phyloP scores from a whole-genome alignment of 176 grass and related monocot species.

The Oryza australiensis region DNA sequence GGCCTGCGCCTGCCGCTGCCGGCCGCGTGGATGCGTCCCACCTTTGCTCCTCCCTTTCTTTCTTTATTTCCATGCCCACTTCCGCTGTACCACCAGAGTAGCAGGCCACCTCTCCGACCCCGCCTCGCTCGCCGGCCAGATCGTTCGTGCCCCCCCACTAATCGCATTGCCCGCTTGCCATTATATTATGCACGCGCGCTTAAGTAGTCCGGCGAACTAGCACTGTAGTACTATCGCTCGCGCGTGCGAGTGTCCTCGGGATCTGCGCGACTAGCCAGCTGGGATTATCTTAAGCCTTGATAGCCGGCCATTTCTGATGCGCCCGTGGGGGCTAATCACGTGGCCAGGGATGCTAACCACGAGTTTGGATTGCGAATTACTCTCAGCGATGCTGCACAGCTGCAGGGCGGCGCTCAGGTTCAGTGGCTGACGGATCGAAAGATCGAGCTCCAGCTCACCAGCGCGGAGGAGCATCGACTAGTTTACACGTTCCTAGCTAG shows the following conservation, averaged over 20 bases:
- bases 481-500: slow-evolving; percentile 24
- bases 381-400: background rate
- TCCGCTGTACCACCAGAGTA: background rate
- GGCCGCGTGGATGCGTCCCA: slow-evolving; percentile 25
- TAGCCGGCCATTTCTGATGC: background rate
- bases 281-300: slow-evolving; percentile 30
- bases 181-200: slow-evolving; percentile 32
- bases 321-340: slow-evolving; percentile 30
- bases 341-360: background rate
- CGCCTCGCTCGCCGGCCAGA: background rate
- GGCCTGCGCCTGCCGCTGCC: background rate
- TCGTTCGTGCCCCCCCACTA: background rate
- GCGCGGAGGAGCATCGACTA: background rate
- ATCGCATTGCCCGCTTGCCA: slow-evolving; percentile 7
- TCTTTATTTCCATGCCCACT: slow-evolving; percentile 14
- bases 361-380: background rate
- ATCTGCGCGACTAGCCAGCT: slow-evolving; percentile 18
- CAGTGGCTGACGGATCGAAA: slow-evolving; percentile 28
- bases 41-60: background rate
- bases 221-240: background rate
- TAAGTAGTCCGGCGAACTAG: background rate
- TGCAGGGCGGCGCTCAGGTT: slow-evolving; percentile 37
- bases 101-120: background rate
- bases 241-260: slow-evolving; percentile 31
- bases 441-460: slow-evolving; percentile 38